A percentile compares a stretch with the other conserved stretches of the same genome.
Conservation (phyloP, 2,329 filamentous ascomycete species). For the Cordyceps javanica region DNA sequence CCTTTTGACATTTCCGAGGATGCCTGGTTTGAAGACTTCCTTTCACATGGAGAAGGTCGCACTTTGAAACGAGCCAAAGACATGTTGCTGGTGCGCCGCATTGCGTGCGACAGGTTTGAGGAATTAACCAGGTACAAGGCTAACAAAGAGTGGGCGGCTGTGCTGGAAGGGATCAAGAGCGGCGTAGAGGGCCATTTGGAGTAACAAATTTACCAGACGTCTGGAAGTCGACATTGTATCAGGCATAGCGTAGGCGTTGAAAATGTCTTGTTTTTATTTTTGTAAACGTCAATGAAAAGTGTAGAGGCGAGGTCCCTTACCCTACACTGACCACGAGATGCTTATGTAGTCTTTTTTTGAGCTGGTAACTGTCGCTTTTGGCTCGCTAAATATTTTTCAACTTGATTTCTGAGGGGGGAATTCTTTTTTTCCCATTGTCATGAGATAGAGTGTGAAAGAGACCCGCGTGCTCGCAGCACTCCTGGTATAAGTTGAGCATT, state of each 20-base stretch:
- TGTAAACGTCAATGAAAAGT: background rate
- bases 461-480: too few relatives aligned
- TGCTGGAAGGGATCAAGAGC: conserved; percentile 46
- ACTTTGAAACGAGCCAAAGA: conserved; percentile 61
- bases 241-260: conserved; percentile 15
- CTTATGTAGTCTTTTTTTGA: too few relatives aligned
- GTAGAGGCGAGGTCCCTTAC: background rate
- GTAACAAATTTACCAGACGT: background rate
- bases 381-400: too few relatives aligned
- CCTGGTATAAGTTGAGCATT: too few relatives aligned
- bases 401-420: too few relatives aligned
- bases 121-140: conserved; percentile 39
- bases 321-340: background rate
- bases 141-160: conserved; percentile 41
- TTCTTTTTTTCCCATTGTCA: too few relatives aligned
- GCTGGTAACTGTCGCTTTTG: too few relatives aligned
- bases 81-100: conserved; percentile 65
- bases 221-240: background rate
- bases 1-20: conserved; percentile 69
- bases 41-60: conserved; percentile 60
- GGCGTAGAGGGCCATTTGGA: conserved; percentile 32
- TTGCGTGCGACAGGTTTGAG: conserved; percentile 57
- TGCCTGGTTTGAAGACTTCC: conserved; percentile 63
- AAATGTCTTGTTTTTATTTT: background rate
- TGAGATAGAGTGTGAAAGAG: too few relatives aligned